A percentile compares a stretch with the other conserved stretches of the same genome.
These are phyloP conservation scores for Boletellus sp. DNA, from an alignment of 1,284 basidiomycete species.

Conservation along the genomic window DNA sequence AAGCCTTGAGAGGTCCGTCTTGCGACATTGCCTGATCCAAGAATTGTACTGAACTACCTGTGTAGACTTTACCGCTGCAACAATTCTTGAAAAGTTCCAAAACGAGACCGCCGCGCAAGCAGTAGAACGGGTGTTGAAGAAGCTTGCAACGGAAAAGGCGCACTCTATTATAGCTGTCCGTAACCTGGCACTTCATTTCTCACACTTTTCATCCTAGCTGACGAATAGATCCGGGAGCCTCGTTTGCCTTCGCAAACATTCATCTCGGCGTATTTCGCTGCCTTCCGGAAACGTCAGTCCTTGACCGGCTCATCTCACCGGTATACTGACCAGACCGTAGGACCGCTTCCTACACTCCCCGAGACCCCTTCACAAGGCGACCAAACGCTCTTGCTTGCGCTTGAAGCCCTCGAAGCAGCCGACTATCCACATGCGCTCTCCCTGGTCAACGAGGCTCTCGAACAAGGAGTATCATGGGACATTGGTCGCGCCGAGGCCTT, in stretches of 20 bases:
- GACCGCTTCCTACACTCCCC: slow-evolving; percentile 72
- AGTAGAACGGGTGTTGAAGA: slow-evolving; percentile 92
- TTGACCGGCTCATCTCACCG: neutral
- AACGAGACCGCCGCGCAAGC: slow-evolving; percentile 77
- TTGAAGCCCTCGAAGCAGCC: slow-evolving; percentile 82
- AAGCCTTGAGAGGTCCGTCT: slow-evolving; percentile 71
- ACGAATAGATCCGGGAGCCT: slow-evolving; percentile 68
- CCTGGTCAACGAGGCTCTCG: slow-evolving; percentile 82
- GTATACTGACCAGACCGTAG: slow-evolving; percentile 36
- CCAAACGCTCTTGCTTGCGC: slow-evolving; percentile 75
- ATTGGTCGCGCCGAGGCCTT: slow-evolving; percentile 81
- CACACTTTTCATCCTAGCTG: neutral
- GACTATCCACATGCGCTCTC: slow-evolving; percentile 84
- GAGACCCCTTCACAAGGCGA: slow-evolving; percentile 79
- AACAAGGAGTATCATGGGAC: slow-evolving; percentile 82
- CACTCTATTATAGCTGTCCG: slow-evolving; percentile 63
- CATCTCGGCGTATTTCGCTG: slow-evolving; percentile 94
- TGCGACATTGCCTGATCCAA: neutral
- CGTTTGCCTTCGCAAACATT: slow-evolving; percentile 90
- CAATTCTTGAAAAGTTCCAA: slow-evolving; percentile 91
- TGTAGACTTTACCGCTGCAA: slow-evolving; percentile 91
- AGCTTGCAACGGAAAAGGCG: slow-evolving; percentile 73
- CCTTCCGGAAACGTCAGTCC: slow-evolving; percentile 81
- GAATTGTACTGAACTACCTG: neutral
- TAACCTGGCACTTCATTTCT: slow-evolving; percentile 4